These are phyloP conservation scores for Thecaphora thlaspeos DNA, from an alignment of 1,284 basidiomycete genomes.

Conservation along the genomic window DNA sequence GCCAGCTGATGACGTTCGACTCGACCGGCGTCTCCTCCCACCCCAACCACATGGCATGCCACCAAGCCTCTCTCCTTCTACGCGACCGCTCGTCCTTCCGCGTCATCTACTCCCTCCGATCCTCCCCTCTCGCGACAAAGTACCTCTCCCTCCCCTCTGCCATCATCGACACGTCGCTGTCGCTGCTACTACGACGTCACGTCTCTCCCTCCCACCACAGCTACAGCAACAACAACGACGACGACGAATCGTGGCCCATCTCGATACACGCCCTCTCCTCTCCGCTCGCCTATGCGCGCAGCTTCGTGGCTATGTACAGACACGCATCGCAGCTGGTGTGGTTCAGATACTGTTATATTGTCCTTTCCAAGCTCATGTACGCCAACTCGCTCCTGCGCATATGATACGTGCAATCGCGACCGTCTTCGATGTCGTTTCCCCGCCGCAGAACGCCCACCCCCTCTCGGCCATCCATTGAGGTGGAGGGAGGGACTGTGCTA, in stretches of 20 bases:
- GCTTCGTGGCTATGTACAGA: constrained; percentile 42
- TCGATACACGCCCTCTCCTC: constrained; percentile 19
- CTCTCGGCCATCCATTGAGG: too few relatives aligned
- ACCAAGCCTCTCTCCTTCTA: constrained; percentile 56
- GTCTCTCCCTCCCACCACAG: neutral
- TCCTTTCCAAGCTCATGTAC: constrained; percentile 48
- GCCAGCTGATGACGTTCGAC: constrained; percentile 91
- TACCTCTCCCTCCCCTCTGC: constrained; percentile 30
- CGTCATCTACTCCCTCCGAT: constrained; percentile 23
- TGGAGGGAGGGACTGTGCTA: too few relatives aligned
- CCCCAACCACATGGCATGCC: constrained; percentile 81
- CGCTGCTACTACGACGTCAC: neutral
- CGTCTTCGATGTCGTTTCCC: too few relatives aligned
- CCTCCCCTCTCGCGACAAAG: constrained; percentile 32
- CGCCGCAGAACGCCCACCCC: too few relatives aligned
- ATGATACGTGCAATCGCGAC: too few relatives aligned
- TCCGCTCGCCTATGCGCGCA: constrained; percentile 20
- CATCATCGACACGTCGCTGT: constrained; percentile 21
- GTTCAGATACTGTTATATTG: constrained; percentile 52
- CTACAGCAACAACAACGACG: neutral
- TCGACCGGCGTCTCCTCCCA: constrained; percentile 75
- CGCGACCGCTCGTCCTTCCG: constrained; percentile 1
- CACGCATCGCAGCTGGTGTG: constrained; percentile 52
- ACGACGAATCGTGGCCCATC: constrained; percentile 3
- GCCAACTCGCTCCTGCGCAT: constrained; percentile 16